Percentiles rank a stretch among this genome's conserved stretches.
phyloP scores from a whole-genome alignment of 441 rosid species.

The Capsella rubella region DNA sequence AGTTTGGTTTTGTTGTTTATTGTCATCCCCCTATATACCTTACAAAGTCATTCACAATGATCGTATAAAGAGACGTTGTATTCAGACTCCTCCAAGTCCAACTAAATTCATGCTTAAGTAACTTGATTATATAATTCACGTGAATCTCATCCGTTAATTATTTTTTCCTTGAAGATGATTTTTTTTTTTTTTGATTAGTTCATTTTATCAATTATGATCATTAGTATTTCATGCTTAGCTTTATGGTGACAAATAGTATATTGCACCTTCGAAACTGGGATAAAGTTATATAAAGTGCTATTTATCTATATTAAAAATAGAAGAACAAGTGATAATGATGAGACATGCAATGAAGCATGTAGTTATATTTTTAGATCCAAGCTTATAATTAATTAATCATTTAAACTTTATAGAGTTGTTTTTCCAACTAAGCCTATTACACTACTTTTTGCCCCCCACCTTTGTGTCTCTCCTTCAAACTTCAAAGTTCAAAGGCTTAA shows the following conservation, averaged over 20 bases:
- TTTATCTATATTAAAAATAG: neutral
- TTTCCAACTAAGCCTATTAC: conserved; percentile 45
- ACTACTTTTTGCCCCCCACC: conserved; percentile 18
- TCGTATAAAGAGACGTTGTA: neutral
- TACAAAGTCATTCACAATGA: neutral
- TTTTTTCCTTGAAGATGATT: neutral
- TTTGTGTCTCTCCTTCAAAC: conserved; percentile 36
- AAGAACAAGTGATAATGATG: conserved; percentile 31
- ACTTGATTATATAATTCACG: neutral
- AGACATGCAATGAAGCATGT: conserved; percentile 41
- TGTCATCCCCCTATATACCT: neutral
- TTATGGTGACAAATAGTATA: conserved; percentile 36
- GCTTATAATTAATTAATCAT: conserved; percentile 31
- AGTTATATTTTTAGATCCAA: conserved; percentile 22
- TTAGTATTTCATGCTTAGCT: conserved; percentile 33
- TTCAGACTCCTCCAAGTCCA: neutral
- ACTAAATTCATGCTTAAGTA: conserved; percentile 2
- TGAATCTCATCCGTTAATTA: neutral
- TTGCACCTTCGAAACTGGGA: conserved; percentile 36
- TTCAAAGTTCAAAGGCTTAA: neutral
- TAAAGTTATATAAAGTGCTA: conserved; percentile 23
- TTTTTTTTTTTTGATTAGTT: neutral
- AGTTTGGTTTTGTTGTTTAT: neutral
- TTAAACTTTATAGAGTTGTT: conserved; percentile 31
- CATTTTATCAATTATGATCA: conserved; percentile 23